Conservation (phyloP, 2,329 filamentous ascomycete genomes). For the Thelonectria rubi region DNA sequence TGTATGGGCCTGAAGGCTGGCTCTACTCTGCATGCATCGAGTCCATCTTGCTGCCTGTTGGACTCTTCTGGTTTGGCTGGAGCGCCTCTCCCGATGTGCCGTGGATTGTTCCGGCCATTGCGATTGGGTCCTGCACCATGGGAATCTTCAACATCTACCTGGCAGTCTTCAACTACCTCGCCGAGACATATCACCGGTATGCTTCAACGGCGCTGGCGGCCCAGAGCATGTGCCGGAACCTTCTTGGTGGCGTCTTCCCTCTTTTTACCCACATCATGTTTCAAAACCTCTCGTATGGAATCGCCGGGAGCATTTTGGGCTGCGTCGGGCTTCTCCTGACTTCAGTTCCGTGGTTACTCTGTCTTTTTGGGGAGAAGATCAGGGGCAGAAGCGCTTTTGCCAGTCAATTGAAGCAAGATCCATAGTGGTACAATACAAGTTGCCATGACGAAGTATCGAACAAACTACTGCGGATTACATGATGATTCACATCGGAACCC, state of each 20-base stretch:
- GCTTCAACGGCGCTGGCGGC: conserved; percentile 73
- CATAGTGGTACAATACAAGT: background rate
- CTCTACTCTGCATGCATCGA: conserved; percentile 72
- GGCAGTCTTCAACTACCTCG: conserved; percentile 74
- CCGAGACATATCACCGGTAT: conserved; percentile 73
- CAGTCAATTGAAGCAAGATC: conserved; percentile 4
- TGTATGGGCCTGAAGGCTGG: conserved; percentile 63
- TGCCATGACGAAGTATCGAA: background rate
- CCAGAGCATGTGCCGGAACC: conserved; percentile 72
- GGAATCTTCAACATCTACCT: conserved; percentile 75
- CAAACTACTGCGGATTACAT: background rate
- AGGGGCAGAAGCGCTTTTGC: conserved; percentile 71
- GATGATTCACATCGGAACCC: no score
- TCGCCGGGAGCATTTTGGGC: conserved; percentile 70
- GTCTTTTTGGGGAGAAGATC: conserved; percentile 71
- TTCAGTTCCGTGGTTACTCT: conserved; percentile 72
- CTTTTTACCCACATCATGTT: conserved; percentile 71
- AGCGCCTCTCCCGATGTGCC: conserved; percentile 60
- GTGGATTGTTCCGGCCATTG: conserved; percentile 72
- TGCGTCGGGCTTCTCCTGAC: conserved; percentile 68
- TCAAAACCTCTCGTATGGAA: conserved; percentile 63
- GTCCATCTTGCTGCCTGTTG: conserved; percentile 68
- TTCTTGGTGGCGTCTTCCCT: conserved; percentile 71
- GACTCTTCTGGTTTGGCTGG: conserved; percentile 77
- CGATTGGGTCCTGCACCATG: conserved; percentile 69